phyloP scores from a whole-genome alignment of 345 rosid genomes.

The Melastoma malabathricum region DNA sequence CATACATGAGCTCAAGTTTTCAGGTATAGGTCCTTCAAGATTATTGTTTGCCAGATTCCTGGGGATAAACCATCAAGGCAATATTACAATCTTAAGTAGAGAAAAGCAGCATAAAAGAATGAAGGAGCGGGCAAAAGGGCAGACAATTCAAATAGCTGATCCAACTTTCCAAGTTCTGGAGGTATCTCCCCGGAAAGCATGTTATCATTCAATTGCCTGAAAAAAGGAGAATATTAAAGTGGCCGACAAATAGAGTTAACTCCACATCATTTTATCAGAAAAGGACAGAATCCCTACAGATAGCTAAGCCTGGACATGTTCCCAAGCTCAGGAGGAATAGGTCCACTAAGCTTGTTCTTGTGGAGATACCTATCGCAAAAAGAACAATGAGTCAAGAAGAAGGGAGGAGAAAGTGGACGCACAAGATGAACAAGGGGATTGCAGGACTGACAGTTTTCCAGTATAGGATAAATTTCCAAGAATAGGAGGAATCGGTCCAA shows the following conservation, averaged over 20 bases:
- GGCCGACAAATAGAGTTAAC: not conserved
- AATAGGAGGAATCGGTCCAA: conserved; percentile 76
- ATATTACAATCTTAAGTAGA: not conserved
- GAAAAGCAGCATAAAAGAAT: not conserved
- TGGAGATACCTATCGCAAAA: conserved; percentile 57
- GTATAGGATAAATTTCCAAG: conserved; percentile 89
- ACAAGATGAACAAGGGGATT: not conserved
- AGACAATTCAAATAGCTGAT: conserved; percentile 83
- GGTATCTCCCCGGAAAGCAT: conserved; percentile 63
- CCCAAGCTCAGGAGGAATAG: conserved; percentile 94
- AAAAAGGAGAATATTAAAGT: not conserved
- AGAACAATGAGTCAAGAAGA: not conserved
- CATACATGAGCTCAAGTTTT: conserved; percentile 64
- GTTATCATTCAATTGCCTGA: conserved; percentile 77
- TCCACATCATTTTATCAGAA: not conserved
- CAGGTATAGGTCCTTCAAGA: conserved; percentile 79
- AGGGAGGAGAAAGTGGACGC: not conserved
- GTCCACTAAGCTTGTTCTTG: conserved; percentile 79
- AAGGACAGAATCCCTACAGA: conserved; percentile 33
- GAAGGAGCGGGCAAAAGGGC: conserved; percentile 7
- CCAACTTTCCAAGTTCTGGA: conserved; percentile 87
- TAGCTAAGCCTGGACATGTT: conserved; percentile 95
- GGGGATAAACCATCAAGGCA: conserved; percentile 1
- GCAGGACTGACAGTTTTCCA: conserved; percentile 63
- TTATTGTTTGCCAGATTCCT: conserved; percentile 88